These are phyloP conservation scores for Primulina huaijiensis DNA, from an alignment of 257 asterid species.

Conservation along the genomic window DNA sequence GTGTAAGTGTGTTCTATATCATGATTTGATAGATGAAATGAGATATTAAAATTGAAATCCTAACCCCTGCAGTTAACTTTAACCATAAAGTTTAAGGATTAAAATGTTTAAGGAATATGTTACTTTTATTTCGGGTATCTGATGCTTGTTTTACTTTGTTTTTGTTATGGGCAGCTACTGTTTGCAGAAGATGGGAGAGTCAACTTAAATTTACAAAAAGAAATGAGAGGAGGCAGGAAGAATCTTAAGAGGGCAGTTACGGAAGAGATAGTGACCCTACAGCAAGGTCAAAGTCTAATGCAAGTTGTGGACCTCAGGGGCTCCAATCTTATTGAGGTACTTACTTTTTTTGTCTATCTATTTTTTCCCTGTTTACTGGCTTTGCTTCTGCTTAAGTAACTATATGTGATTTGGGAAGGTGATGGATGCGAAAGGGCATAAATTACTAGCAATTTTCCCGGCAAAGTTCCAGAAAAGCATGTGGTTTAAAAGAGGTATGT, in stretches of 20 bases:
- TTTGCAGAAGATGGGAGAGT: too few relatives aligned
- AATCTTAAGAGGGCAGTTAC: conserved; percentile 71
- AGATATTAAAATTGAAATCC: too few relatives aligned
- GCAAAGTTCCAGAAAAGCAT: conserved; percentile 89
- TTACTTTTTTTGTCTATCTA: background rate
- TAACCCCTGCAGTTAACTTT: too few relatives aligned
- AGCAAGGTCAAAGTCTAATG: conserved; percentile 64
- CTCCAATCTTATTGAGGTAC: conserved; percentile 74
- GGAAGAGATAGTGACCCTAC: conserved; percentile 47
- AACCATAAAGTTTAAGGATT: too few relatives aligned
- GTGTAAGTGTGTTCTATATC: too few relatives aligned
- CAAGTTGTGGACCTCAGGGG: conserved; percentile 81
- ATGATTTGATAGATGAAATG: too few relatives aligned
- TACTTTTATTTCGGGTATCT: background rate
- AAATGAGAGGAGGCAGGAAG: conserved; percentile 84
- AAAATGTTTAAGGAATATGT: too few relatives aligned
- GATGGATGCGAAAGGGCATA: conserved; percentile 66
- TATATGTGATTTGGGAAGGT: conserved; percentile 39
- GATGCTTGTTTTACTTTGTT: background rate
- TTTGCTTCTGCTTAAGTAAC: conserved; percentile 7
- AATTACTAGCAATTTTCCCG: conserved; percentile 69
- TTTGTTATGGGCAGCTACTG: background rate
- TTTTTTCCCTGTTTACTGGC: background rate
- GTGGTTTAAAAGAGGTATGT: conserved; percentile 86
- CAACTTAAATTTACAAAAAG: background rate